A percentile compares a stretch with the other conserved stretches of the same genome.
Conservation (phyloP, 1,284 basidiomycete species). For the Xerocomus minutiporus region DNA sequence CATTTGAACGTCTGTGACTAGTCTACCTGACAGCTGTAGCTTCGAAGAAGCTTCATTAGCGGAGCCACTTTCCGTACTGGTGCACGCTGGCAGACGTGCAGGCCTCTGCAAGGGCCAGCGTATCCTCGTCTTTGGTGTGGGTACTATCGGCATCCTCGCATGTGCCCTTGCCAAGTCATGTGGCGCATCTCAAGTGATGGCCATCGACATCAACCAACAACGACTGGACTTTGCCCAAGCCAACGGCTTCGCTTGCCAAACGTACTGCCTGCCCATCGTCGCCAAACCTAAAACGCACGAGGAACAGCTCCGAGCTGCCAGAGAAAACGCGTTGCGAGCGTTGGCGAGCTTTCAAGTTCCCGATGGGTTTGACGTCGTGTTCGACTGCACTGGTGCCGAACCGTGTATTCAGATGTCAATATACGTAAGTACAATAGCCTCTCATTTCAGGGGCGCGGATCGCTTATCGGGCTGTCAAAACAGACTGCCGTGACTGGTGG, state of each 20-base stretch:
- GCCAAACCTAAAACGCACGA: conserved; percentile 50
- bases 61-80: conserved; percentile 86
- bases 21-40: conserved; percentile 72
- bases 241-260: conserved; percentile 74
- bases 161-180: conserved; percentile 71
- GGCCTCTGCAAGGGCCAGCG: conserved; percentile 55
- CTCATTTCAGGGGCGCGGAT: conserved; percentile 8
- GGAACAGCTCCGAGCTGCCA: conserved; percentile 65
- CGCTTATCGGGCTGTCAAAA: conserved; percentile 14
- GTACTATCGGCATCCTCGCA: conserved; percentile 88
- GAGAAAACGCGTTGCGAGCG: conserved; percentile 52
- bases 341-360: conserved; percentile 56
- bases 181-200: conserved; percentile 69
- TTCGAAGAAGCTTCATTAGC: conserved; percentile 82
- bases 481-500: conserved; percentile 81
- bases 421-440: conserved; percentile 52
- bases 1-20: conserved; percentile 30
- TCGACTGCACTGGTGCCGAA: conserved; percentile 95
- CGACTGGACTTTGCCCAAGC: conserved; percentile 73
- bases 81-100: conserved; percentile 78
- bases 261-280: conserved; percentile 57
- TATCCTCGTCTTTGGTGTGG: conserved; percentile 87
- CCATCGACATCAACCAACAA: conserved; percentile 80
- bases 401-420: conserved; percentile 85
- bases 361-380: conserved; percentile 87